Percentiles rank a stretch among this genome's conserved stretches.
Evolutionary conservation across 352 stramenopile genomes (phyloP).

Genomic region (Phytophthora macrochlamydospora): DNA sequence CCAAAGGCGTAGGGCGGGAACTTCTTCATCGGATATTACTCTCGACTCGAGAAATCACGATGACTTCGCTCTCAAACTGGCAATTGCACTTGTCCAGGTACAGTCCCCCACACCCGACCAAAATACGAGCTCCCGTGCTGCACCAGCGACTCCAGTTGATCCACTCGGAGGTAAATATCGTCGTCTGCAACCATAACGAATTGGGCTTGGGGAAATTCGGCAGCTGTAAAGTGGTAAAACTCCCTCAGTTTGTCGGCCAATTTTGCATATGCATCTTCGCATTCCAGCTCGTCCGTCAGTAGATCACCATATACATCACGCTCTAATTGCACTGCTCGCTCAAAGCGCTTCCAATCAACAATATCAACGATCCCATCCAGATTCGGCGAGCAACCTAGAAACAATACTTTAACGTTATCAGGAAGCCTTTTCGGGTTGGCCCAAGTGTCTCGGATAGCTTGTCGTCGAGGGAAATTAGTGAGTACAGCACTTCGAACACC

Average conservation of each 20-base stretch:
- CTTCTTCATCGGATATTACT: slow-evolving; percentile 28
- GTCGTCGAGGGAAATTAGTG: slow-evolving; percentile 30
- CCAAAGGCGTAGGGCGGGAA: slow-evolving; percentile 43
- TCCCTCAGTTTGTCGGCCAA: slow-evolving; percentile 53
- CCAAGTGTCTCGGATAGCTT: slow-evolving; percentile 48
- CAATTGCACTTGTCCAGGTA: neutral
- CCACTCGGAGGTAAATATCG: slow-evolving; percentile 18
- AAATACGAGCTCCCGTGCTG: neutral
- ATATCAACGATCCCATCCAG: neutral
- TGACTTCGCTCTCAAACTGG: neutral
- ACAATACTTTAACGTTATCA: slow-evolving; percentile 22
- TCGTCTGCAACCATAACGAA: slow-evolving; percentile 53
- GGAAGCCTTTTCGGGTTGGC: slow-evolving; percentile 14
- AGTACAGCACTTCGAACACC: slow-evolving; percentile 52
- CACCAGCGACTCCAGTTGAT: neutral
- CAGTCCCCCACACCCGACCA: neutral
- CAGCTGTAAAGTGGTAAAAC: neutral
- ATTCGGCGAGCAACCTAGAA: slow-evolving; percentile 26
- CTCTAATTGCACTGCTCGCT: slow-evolving; percentile 28
- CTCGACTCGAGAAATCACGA: slow-evolving; percentile 2
- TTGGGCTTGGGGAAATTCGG: too few species aligned
- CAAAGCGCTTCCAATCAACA: neutral
- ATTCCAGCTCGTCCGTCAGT: slow-evolving; percentile 47
- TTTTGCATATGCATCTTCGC: slow-evolving; percentile 42
- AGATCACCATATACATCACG: slow-evolving; percentile 40